Conservation (phyloP, 1,139 yeast species). For the Nakaseomyces uthaithaninus region DNA sequence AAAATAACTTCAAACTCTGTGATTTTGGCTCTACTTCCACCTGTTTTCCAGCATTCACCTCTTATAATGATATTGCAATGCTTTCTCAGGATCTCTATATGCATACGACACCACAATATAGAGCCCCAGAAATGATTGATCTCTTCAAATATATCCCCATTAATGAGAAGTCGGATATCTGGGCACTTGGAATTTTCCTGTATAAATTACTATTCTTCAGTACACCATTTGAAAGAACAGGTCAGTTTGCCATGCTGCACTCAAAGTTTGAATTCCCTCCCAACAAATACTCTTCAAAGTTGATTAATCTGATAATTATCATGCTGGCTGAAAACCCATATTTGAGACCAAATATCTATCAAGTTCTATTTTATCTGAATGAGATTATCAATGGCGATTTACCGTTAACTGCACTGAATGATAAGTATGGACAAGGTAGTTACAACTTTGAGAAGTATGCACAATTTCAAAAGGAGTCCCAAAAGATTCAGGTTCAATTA, state of each 20-base stretch:
- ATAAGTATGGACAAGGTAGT: conserved; percentile 35
- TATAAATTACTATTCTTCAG: conserved; percentile 89
- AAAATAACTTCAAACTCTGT: conserved; percentile 71
- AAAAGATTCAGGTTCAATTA: conserved; percentile 29
- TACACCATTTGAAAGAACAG: conserved; percentile 86
- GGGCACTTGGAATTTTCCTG: conserved; percentile 92
- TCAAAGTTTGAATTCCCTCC: conserved; percentile 53
- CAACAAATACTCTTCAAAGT: conserved; percentile 45
- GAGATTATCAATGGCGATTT: conserved; percentile 44
- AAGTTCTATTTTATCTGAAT: conserved; percentile 64
- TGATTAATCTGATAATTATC: conserved; percentile 68
- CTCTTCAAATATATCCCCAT: conserved; percentile 75
- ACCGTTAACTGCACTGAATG: conserved; percentile 39
- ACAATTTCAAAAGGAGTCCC: conserved; percentile 32
- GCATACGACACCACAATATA: conserved; percentile 95
- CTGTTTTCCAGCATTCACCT: conserved; percentile 40
- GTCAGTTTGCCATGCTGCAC: conserved; percentile 58
- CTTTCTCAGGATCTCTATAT: conserved; percentile 77
- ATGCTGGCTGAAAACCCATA: conserved; percentile 74
- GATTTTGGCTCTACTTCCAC: conserved; percentile 90
- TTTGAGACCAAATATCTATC: conserved; percentile 80
- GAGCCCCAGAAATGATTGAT: conserved; percentile 96
- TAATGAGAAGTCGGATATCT: conserved; percentile 89
- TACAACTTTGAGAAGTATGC: conserved; percentile 35
- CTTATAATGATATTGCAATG: conserved; percentile 39